Percentiles rank a stretch among this genome's conserved stretches.
These are phyloP conservation scores for Glycine soja DNA, from an alignment of 306 rosid genomes.

Conservation along the genomic window DNA sequence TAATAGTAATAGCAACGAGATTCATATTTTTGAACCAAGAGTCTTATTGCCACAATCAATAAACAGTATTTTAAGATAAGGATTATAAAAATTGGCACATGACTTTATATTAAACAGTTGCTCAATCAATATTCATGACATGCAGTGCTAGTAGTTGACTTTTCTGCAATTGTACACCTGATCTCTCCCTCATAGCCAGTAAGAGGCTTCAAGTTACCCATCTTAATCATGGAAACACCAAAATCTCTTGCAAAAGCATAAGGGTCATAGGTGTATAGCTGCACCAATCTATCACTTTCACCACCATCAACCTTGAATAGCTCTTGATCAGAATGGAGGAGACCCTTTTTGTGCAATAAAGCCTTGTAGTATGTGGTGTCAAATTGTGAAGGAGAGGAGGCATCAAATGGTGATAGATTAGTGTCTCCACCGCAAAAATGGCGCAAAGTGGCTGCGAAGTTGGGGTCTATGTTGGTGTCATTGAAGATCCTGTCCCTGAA, in stretches of 20 bases:
- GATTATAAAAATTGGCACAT: slow-evolving; percentile 14
- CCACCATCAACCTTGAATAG: slow-evolving; percentile 51
- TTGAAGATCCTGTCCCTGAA: slow-evolving; percentile 50
- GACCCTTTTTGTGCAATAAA: slow-evolving; percentile 49
- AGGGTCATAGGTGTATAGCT: slow-evolving; percentile 27
- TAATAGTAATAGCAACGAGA: not conserved
- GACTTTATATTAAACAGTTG: not conserved
- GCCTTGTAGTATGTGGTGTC: slow-evolving; percentile 46
- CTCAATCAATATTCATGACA: not conserved
- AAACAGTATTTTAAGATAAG: not conserved
- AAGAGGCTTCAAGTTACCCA: slow-evolving; percentile 56
- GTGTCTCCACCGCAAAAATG: not conserved
- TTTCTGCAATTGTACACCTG: slow-evolving; percentile 52
- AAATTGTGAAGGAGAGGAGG: slow-evolving; percentile 32
- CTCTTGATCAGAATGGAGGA: slow-evolving; percentile 57
- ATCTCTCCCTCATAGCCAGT: slow-evolving; percentile 49
- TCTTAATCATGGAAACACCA: slow-evolving; percentile 55
- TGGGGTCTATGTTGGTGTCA: slow-evolving; percentile 49
- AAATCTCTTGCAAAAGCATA: slow-evolving; percentile 51
- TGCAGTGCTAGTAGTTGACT: slow-evolving; percentile 43
- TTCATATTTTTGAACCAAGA: slow-evolving; percentile 36
- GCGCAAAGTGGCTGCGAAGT: slow-evolving; percentile 44
- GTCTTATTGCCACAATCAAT: slow-evolving; percentile 18
- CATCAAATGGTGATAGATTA: slow-evolving; percentile 44
- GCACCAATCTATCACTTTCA: slow-evolving; percentile 47